Evolutionary conservation across 2,329 filamentous ascomycete species (phyloP), one percentile per base, ranked within the genome.

Genomic region (Clonostachys byssicola): DNA sequence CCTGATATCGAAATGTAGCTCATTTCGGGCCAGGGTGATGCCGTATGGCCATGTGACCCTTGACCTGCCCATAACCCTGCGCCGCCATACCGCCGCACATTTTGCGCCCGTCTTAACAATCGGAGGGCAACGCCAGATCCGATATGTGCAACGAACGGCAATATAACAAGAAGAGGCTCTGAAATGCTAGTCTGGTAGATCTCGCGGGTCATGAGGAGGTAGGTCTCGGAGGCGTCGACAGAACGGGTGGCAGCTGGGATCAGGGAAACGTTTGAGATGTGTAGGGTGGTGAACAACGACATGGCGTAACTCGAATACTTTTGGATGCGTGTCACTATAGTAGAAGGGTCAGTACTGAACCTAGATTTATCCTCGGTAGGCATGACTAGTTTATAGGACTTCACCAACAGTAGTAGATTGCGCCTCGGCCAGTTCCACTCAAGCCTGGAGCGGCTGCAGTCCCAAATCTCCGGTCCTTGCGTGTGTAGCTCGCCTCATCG

Each of bases 281-380:
- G 91, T 48, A 94, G 75, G 33, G 81, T 75, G 34, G 86, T 78
- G 70, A 92, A 95, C 54, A 89, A 71, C 52, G 81, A 82, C 60
- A 89, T 92, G 54, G 88, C 83, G 71, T 96, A 95, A 55, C 88
- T 90, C 1, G 90, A 94, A 74, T 95, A 96, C 64, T 83, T 86
- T 66, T 97, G 94, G 35, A 94, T 75, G 43, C 88, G 81, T 42
- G 59, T 60, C 16, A 63, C 58, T 60, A 34, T 5, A 36, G 4
- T 2, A 18, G 33, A n/a, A 14, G 41, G 10, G 16, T 17, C 41
- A 12, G 41, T 30, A n/a, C n/a, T n/a, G n/a, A 10, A 42, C 16
- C 41, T 42, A 34, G 40, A 14, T 42, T 42, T 13, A 17, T 20
- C 40, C 13, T n/a, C 17, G 12, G 14, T 39, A 39, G 36, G 7